These are phyloP conservation scores for Mariannaea sp. DNA, from an alignment of 2,329 filamentous ascomycete genomes.

Conservation along the genomic window DNA sequence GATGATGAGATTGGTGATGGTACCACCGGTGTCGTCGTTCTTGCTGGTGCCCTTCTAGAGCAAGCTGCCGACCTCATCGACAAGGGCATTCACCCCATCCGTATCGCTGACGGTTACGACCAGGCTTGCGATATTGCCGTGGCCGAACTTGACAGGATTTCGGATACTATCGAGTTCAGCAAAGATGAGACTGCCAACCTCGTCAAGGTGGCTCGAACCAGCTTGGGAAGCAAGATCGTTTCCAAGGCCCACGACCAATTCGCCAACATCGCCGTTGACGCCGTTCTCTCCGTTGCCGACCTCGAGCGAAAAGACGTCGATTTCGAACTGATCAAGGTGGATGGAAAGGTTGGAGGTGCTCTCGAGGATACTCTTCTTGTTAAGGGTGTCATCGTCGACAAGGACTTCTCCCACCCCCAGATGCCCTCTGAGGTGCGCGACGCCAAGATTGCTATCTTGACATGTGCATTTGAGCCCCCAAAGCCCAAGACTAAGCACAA, in stretches of 20 bases:
- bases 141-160: slow-evolving; percentile 88
- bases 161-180: slow-evolving; percentile 86
- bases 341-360: slow-evolving; percentile 94
- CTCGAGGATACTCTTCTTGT: slow-evolving; percentile 94
- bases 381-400: slow-evolving; percentile 98
- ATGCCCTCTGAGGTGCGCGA: slow-evolving; percentile 96
- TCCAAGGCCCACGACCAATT: slow-evolving; percentile 99
- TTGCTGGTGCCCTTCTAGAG: slow-evolving; percentile 92
- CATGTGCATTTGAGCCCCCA: slow-evolving; percentile 96
- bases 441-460: slow-evolving; percentile 96
- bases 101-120: slow-evolving; percentile 98
- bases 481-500: slow-evolving; percentile 99
- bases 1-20: slow-evolving; percentile 99
- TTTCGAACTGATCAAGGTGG: slow-evolving; percentile 99
- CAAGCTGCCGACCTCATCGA: slow-evolving; percentile 98
- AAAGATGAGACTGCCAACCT: slow-evolving; percentile 82
- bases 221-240: slow-evolving; percentile 97
- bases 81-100: slow-evolving; percentile 98
- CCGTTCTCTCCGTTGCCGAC: slow-evolving; percentile 94
- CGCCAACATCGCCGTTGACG: slow-evolving; percentile 94
- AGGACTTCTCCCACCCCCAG: slow-evolving; percentile 99
- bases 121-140: slow-evolving; percentile 97
- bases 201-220: slow-evolving; percentile 92
- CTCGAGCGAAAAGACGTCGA: slow-evolving; percentile 96
- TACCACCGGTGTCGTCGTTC: slow-evolving; percentile 94